These are phyloP conservation scores for Trichoderma reesei DNA, from an alignment of 495 filamentous ascomycete genomes.

Conservation along the genomic window DNA sequence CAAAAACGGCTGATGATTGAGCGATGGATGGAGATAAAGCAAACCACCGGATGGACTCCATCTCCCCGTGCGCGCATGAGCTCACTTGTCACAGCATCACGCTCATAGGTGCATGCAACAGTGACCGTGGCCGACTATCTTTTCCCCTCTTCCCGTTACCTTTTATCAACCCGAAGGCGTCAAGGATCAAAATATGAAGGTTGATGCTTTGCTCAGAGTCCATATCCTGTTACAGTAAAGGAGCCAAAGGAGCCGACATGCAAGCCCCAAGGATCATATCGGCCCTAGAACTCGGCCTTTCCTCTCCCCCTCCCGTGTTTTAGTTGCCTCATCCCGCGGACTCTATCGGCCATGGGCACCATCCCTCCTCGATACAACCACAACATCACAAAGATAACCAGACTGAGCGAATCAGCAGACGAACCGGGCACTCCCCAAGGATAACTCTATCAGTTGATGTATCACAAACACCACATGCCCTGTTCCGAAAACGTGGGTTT, in stretches of 20 bases:
- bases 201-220: not conserved
- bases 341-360: not conserved
- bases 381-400: not conserved
- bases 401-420: not conserved
- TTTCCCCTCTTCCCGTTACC: not conserved
- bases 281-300: not conserved
- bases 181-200: not conserved
- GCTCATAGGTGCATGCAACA: not conserved
- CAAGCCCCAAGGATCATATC: not conserved
- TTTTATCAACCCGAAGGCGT: no score
- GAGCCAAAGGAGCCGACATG: not conserved
- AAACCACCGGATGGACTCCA: not conserved
- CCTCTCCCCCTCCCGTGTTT: not conserved
- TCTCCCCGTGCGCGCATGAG: not conserved
- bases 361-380: not conserved
- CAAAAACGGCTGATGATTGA: not conserved
- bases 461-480: not conserved
- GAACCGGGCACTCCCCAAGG: not conserved
- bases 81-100: not conserved
- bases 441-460: not conserved
- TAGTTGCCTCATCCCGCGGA: not conserved
- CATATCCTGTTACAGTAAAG: not conserved
- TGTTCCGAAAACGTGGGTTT: not conserved
- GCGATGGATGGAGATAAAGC: constrained; percentile 3
- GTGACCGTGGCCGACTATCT: not conserved